Evolutionary conservation across 108 stramenopile genomes (phyloP).

Genomic region (Hondaea fermentalgiana): DNA sequence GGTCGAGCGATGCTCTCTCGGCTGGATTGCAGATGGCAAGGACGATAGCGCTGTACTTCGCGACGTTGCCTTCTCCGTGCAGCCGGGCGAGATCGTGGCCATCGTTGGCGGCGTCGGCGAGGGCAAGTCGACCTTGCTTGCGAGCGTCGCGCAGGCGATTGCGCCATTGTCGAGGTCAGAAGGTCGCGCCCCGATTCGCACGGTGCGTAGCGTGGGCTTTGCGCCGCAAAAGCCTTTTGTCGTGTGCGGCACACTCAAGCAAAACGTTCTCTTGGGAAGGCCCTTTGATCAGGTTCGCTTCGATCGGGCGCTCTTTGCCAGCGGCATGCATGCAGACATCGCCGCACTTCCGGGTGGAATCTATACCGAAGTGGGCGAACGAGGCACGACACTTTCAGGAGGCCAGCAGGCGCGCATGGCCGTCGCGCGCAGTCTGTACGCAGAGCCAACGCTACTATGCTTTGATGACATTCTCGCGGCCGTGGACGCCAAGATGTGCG

Average conservation of each 20-base stretch:
- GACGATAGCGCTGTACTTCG: background rate
- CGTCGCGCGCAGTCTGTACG: conserved; percentile 36
- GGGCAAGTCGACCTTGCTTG: background rate
- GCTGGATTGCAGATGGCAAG: background rate
- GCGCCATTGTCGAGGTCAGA: background rate
- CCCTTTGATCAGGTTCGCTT: background rate
- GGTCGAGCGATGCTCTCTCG: background rate
- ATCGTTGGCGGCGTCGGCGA: background rate
- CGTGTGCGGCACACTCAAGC: background rate
- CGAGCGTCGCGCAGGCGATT: background rate
- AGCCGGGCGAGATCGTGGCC: background rate
- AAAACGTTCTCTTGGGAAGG: conserved; percentile 21
- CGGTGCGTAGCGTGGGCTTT: too few relatives aligned
- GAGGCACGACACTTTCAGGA: conserved; percentile 27
- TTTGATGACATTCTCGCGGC: conserved; percentile 87
- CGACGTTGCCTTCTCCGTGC: background rate
- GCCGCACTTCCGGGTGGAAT: background rate
- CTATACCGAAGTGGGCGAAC: conserved; percentile 35
- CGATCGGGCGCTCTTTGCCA: background rate
- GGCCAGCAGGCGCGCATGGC: conserved; percentile 29
- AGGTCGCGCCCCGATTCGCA: too few relatives aligned
- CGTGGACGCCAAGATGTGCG: conserved; percentile 76
- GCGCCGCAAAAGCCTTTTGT: too few relatives aligned
- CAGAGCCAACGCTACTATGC: conserved; percentile 44
- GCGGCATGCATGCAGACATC: conserved; percentile 24